Conservation (phyloP, 2,329 filamentous ascomycete genomes). For the Cladosporium sp. region DNA sequence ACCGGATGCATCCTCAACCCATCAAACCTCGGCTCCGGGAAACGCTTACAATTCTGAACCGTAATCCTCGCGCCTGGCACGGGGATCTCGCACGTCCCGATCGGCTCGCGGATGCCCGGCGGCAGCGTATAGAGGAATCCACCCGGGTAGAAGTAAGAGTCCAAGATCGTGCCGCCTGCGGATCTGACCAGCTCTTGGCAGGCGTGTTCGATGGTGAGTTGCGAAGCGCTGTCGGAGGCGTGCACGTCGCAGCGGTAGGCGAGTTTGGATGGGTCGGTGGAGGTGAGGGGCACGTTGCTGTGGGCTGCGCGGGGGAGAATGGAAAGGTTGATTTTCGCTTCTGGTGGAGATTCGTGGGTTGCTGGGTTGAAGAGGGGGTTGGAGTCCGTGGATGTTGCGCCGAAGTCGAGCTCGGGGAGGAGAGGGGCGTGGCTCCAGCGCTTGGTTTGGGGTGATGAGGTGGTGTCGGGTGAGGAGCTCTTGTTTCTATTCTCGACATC, state of each 20-base stretch:
- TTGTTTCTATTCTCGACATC: neutral
- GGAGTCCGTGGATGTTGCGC: neutral
- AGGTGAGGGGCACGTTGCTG: neutral
- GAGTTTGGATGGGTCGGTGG: neutral
- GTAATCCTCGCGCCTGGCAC: slow-evolving; percentile 13
- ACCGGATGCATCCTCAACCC: slow-evolving; percentile 14
- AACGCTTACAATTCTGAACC: slow-evolving; percentile 13
- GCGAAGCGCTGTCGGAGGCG: slow-evolving; percentile 11
- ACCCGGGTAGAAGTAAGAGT: slow-evolving; percentile 17
- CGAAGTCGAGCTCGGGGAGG: slow-evolving; percentile 11
- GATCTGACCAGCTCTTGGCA: slow-evolving; percentile 16
- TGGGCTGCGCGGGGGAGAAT: neutral
- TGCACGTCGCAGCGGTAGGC: slow-evolving; percentile 19
- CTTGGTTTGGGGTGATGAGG: neutral
- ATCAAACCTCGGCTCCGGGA: slow-evolving; percentile 16
- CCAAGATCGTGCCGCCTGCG: slow-evolving; percentile 16
- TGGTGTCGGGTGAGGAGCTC: neutral
- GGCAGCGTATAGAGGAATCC: slow-evolving; percentile 20
- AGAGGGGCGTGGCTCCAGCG: slow-evolving; percentile 4
- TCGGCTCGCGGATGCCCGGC: slow-evolving; percentile 7
- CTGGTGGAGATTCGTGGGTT: neutral
- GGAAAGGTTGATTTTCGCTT: neutral
- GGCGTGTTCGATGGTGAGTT: slow-evolving; percentile 14
- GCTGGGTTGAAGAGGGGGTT: neutral
- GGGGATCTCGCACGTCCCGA: slow-evolving; percentile 9